Conservation (phyloP, 2,329 filamentous ascomycete genomes). For the Pseudogymnoascus sp. region DNA sequence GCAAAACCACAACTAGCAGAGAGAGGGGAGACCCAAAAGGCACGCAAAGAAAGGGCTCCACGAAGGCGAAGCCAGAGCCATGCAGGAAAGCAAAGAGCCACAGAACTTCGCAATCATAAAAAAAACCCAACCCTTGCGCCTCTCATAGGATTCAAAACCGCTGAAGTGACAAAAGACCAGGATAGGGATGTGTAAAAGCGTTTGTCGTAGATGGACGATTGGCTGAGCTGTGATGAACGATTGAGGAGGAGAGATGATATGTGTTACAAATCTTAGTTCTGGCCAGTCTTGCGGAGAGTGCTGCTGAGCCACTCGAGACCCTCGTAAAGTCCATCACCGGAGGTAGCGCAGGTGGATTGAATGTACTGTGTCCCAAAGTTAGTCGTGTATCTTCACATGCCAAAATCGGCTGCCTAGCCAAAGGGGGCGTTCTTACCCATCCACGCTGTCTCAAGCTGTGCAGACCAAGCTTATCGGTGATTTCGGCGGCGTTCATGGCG, state of each 20-base stretch:
- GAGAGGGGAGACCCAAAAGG: slow-evolving; percentile 21
- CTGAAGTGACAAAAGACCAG: slow-evolving; percentile 26
- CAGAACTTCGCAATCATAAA: slow-evolving; percentile 29
- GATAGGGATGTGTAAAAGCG: neutral
- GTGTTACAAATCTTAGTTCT: slow-evolving; percentile 42
- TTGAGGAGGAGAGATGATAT: slow-evolving; percentile 10
- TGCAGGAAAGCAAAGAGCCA: slow-evolving; percentile 21
- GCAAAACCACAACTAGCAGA: slow-evolving; percentile 23
- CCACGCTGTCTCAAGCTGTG: slow-evolving; percentile 97
- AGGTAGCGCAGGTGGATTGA: slow-evolving; percentile 98
- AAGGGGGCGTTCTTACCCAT: slow-evolving; percentile 62
- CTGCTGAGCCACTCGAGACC: slow-evolving; percentile 90
- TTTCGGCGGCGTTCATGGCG: slow-evolving; percentile 99
- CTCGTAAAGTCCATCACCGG: slow-evolving; percentile 98
- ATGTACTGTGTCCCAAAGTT: slow-evolving; percentile 61
- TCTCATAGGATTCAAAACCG: slow-evolving; percentile 26
- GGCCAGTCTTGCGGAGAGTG: slow-evolving; percentile 68
- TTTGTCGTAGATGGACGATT: slow-evolving; percentile 6
- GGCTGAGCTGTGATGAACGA: slow-evolving; percentile 9
- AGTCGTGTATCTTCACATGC: slow-evolving; percentile 13
- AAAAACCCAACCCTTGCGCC: slow-evolving; percentile 29
- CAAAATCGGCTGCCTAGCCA: slow-evolving; percentile 32
- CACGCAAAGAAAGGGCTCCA: slow-evolving; percentile 18
- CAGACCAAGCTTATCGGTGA: slow-evolving; percentile 99
- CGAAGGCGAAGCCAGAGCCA: slow-evolving; percentile 20